Base-by-base conservation (phyloP, 148 eudicot species). In the Rhododendron griersonianum region DNA sequence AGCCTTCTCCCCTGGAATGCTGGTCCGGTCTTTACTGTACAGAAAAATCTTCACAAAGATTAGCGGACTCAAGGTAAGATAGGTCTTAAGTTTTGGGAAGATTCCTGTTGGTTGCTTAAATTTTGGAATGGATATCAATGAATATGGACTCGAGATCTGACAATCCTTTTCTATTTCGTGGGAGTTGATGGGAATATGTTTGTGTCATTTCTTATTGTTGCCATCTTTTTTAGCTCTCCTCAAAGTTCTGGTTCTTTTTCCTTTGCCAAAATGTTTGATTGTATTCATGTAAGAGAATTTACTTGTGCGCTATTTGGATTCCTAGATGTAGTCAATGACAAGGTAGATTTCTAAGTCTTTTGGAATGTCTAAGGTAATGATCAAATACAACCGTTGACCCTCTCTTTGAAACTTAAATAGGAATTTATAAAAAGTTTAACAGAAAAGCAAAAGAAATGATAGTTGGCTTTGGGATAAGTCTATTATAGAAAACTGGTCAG, bases 1-100 rank as follows among this genome's bases (percentile, higher is more conserved):
- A 96, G 88, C 89, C 85, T 94, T 76, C 89, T 92, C 33, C 92
- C 99, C 82, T 48, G 85, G 57, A 92, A 88, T 86, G 80, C 81
- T 23, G 94, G 94, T 82, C 96, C 95, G 13, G 85, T 90, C 25
- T 90, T 95, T 83, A 90, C 79, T 80, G 92, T 93, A 48, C 87
- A 35, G 44, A 57, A 85, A 44, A 59, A 63, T 59, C 8, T 23
- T 61, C 50, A 28, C 11, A 61, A 82, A 59, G 84, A 61, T 13
- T 61, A 63, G 84, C 37, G 2, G 44, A n/a, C 19, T n/a, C 53
- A 5, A 59, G 84, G 84, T 82, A 39, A 61, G 84, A 59, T n/a
- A 61, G 21, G 37, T 35, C 30, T 37, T 37, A 55, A 51, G n/a
- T n/a, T 21, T 67, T 15, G 77, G 18, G 28, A 45, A 71, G 37